Evolutionary conservation across 805 yeast species (phyloP).

Genomic region (Myxozyma vanderwaltii): DNA sequence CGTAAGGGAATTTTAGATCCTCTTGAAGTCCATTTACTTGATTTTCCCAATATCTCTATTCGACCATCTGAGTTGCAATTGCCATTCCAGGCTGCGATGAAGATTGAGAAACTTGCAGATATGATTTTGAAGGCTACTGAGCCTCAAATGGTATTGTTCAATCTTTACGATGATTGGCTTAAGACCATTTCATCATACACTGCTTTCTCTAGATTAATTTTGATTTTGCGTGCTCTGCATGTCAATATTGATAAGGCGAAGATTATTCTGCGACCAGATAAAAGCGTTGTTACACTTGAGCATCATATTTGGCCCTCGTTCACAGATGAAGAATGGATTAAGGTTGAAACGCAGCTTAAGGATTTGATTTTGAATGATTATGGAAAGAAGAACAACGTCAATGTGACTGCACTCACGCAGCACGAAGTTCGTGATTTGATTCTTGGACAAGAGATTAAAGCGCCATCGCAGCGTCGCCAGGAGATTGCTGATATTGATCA

Average conservation of each 20-base stretch:
- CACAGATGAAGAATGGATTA: conserved; percentile 86
- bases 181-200: conserved; percentile 81
- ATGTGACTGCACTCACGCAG: conserved; percentile 84
- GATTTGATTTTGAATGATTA: conserved; percentile 86
- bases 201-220: conserved; percentile 84
- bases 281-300: conserved; percentile 64
- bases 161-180: conserved; percentile 94
- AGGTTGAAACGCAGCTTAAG: conserved; percentile 81
- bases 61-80: conserved; percentile 85
- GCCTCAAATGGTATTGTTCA: conserved; percentile 89
- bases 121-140: conserved; percentile 83
- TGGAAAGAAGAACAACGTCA: conserved; percentile 80
- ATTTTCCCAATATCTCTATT: conserved; percentile 88
- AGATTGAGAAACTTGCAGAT: conserved; percentile 76
- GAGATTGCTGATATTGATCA: conserved; percentile 70
- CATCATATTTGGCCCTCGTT: conserved; percentile 95
- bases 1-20: conserved; percentile 93
- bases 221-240: conserved; percentile 79
- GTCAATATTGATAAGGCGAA: conserved; percentile 77
- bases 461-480: conserved; percentile 86
- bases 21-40: conserved; percentile 93
- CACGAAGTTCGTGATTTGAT: conserved; percentile 92
- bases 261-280: conserved; percentile 72
- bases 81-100: conserved; percentile 86
- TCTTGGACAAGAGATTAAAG: conserved; percentile 88